phyloP scores from a whole-genome alignment of 192 early-diverging fungal genomes.

The Coemansia sp. region DNA sequence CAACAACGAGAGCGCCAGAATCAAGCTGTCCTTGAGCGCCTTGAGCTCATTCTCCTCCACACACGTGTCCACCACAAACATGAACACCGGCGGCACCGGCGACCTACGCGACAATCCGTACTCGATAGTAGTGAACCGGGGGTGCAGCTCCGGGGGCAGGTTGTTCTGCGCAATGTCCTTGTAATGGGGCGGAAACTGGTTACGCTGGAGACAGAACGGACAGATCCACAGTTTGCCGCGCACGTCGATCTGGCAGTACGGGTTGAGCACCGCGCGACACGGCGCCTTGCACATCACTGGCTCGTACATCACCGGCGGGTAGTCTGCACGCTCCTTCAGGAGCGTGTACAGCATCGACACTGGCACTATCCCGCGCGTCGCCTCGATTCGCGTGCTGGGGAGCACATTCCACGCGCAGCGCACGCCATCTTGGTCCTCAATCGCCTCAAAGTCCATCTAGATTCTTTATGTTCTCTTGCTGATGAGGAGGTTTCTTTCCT shows the following conservation, averaged over 20 bases:
- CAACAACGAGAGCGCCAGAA: conserved; percentile 86
- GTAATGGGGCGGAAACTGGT: conserved; percentile 97
- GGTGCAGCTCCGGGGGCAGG: conserved; percentile 89
- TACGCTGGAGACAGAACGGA: conserved; percentile 96
- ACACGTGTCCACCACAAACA: conserved; percentile 97
- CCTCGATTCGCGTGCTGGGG: conserved; percentile 89
- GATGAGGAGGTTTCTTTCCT: neutral
- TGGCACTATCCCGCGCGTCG: conserved; percentile 93
- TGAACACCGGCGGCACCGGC: conserved; percentile 91
- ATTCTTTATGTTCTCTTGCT: neutral
- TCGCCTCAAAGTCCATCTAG: conserved; percentile 78
- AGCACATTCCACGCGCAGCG: conserved; percentile 98
- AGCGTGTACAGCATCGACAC: conserved; percentile 92
- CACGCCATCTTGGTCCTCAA: conserved; percentile 94
- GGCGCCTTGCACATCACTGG: conserved; percentile 96
- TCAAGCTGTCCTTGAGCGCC: conserved; percentile 90
- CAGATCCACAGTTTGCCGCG: conserved; percentile 97
- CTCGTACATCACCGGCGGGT: conserved; percentile 89
- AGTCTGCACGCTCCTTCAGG: conserved; percentile 86
- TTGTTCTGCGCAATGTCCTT: conserved; percentile 90
- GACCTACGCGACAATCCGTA: conserved; percentile 85
- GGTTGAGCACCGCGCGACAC: conserved; percentile 94
- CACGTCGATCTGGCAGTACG: conserved; percentile 97
- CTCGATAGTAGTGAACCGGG: conserved; percentile 94
- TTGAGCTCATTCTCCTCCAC: conserved; percentile 93